Evolutionary conservation across 805 yeast species (phyloP), one percentile per base, ranked within the genome.

Genomic region (Suhomyces prunicola): DNA sequence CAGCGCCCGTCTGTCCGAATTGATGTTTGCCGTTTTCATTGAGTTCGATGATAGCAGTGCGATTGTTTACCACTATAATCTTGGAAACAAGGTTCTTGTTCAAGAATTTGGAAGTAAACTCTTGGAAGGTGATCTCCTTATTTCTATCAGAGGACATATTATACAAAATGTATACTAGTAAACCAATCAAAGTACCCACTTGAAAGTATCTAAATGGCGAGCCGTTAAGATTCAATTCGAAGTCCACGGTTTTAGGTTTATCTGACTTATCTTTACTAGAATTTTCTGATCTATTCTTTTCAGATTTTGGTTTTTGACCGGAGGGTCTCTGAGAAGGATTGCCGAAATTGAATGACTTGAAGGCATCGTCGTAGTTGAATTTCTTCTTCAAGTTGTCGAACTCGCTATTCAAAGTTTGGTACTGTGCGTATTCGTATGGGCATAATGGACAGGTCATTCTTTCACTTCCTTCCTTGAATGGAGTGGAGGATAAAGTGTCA

Each of bases 121-220:
- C 96, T 73, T 94, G 98, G 87, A 91, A 94, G 2, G 97, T 85
- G 54, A 93, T 77, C 63, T 89, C 91, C 48, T 66, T 64, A 36
- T 56, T 45, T 36, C 22, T 31, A 7, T 66, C 70, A 24, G 51
- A 57, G 6, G 57, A 54, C 45, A 62, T 47, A 44, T 54, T 54
- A 55, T 57, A 63, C 10, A 70, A 27, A 24, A 66, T 51, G 50
- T 66, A 64, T 36, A 62, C 39, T 22, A 64, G 52, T 44, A 74
- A 58, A 15, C 73, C 72, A 35, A 64, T 63, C 1, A 68, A 52
- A n/a, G 70, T 46, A 23, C 73, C 74, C 29, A 71, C 35, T 55
- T 69, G 74, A 53, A 72, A 68, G 48, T 62, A 57, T 29, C 59
- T 65, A 52, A 62, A 58, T 23, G 61, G 57, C 40, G 66, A 62